Evolutionary conservation across 2,329 filamentous ascomycete species (phyloP).

Genomic region (Cladosporium halotolerans): DNA sequence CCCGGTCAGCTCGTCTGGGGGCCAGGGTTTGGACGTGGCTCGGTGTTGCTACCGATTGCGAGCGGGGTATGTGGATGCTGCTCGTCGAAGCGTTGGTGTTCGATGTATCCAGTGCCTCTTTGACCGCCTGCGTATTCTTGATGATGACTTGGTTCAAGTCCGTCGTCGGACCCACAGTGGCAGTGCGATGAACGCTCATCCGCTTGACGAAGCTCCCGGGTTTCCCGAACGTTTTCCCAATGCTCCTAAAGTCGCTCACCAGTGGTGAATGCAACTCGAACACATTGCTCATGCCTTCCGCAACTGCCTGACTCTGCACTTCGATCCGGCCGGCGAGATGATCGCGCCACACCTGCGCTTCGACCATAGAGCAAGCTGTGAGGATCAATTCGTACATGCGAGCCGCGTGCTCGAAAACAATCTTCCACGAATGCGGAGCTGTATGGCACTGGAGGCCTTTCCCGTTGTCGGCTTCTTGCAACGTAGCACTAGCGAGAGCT

Average conservation of each 20-base stretch:
- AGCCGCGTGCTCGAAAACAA: constrained; percentile 72
- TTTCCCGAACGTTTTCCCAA: constrained; percentile 70
- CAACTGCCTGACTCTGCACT: constrained; percentile 45
- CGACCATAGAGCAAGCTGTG: constrained; percentile 74
- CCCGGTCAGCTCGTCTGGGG: constrained; percentile 67
- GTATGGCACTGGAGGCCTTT: constrained; percentile 80
- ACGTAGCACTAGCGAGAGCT: constrained; percentile 55
- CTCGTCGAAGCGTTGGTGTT: constrained; percentile 33
- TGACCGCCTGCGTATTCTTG: constrained; percentile 71
- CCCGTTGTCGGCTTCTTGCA: constrained; percentile 71
- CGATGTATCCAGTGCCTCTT: constrained; percentile 43
- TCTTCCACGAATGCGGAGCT: constrained; percentile 84
- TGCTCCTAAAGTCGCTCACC: constrained; percentile 62
- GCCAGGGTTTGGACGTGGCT: constrained; percentile 64
- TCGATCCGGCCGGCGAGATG: constrained; percentile 53
- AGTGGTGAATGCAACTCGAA: constrained; percentile 57
- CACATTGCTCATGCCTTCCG: constrained; percentile 42
- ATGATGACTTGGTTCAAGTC: constrained; percentile 72
- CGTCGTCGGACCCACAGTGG: constrained; percentile 63
- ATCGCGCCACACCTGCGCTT: constrained; percentile 73
- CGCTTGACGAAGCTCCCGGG: constrained; percentile 59
- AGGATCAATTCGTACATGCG: constrained; percentile 78
- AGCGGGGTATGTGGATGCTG: constrained; percentile 61
- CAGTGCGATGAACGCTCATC: constrained; percentile 72
- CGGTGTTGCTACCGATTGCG: constrained; percentile 70